These are phyloP conservation scores for Hypoxylon trugodes DNA, from an alignment of 495 filamentous ascomycete genomes.

Conservation along the genomic window DNA sequence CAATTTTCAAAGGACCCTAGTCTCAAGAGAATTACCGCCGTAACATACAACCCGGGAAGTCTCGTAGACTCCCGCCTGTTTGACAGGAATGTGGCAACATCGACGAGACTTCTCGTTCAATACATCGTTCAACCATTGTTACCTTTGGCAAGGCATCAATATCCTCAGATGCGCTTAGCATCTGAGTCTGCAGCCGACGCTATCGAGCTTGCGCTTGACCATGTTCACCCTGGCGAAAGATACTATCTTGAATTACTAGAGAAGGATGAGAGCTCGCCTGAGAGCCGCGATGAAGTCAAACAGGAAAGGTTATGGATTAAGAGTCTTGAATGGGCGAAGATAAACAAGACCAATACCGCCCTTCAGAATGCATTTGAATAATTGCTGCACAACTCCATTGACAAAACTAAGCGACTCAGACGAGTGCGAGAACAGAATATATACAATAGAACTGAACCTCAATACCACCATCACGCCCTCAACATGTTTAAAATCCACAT, in stretches of 20 bases:
- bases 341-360: constrained; percentile 20
- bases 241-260: constrained; percentile 51
- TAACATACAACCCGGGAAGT: constrained; percentile 56
- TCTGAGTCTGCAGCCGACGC: constrained; percentile 48
- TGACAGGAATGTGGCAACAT: constrained; percentile 45
- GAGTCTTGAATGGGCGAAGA: constrained; percentile 29
- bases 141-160: constrained; percentile 43
- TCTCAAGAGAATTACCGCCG: constrained; percentile 51
- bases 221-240: constrained; percentile 39
- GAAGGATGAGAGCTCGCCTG: constrained; percentile 49
- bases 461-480: too few species aligned
- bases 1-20: constrained; percentile 36
- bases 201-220: constrained; percentile 37
- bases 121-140: constrained; percentile 44
- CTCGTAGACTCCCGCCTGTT: constrained; percentile 55
- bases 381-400: too few species aligned
- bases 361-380: constrained; percentile 2
- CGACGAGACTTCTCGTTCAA: constrained; percentile 32
- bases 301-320: constrained; percentile 50
- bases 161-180: constrained; percentile 48
- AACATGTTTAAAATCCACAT: constrained; percentile 3
- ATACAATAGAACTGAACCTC: too few species aligned
- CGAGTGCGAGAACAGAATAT: too few species aligned
- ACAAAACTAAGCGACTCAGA: too few species aligned
- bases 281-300: constrained; percentile 48